Evolutionary conservation across 257 asterid genomes (phyloP).

Genomic region (Handroanthus guayacan): DNA sequence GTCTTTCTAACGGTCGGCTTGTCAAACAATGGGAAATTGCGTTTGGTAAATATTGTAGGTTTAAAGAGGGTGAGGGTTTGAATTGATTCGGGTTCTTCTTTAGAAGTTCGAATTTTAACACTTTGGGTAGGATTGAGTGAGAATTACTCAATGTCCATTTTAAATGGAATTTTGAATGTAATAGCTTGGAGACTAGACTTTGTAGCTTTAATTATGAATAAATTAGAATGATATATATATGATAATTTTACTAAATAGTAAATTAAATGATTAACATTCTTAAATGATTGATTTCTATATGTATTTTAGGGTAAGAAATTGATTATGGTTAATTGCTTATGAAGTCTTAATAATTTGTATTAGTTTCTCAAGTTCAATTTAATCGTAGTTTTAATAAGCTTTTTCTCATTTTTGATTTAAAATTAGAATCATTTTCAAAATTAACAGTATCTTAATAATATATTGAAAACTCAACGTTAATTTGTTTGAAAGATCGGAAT

Average conservation of each 20-base stretch:
- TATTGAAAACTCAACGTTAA: too few species aligned
- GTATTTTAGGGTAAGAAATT: not conserved
- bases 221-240: not conserved
- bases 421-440: not conserved
- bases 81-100: not conserved
- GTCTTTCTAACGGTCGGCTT: conserved; percentile 49
- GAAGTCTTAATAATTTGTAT: not conserved
- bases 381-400: not conserved
- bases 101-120: not conserved
- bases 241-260: not conserved
- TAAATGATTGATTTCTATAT: not conserved
- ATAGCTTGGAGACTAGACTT: not conserved
- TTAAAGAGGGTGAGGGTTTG: not conserved
- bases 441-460: too few species aligned
- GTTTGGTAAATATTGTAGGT: conserved; percentile 17
- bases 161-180: not conserved
- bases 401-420: not conserved
- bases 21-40: conserved; percentile 32
- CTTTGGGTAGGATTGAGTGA: conserved; percentile 1
- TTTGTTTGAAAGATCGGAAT: too few species aligned
- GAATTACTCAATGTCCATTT: conserved; percentile 20
- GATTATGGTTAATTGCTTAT: not conserved
- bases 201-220: not conserved
- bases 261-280: not conserved
- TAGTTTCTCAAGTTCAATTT: not conserved